Base-by-base conservation (phyloP, 352 stramenopile species). In the Globisporangium recalcitrans region DNA sequence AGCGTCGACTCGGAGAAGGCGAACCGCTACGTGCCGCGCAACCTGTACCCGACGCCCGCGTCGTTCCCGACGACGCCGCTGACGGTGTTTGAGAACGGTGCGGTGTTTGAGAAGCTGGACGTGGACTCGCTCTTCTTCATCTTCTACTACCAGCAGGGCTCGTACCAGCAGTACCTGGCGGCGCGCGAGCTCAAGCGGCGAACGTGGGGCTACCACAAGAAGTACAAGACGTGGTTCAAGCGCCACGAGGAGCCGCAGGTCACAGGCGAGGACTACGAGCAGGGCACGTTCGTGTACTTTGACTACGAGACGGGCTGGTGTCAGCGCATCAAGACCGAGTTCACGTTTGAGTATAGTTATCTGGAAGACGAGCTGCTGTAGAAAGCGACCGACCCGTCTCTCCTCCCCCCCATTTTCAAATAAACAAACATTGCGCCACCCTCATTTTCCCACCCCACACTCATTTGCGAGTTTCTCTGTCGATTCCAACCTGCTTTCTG, bases 151-250 rank as follows among this genome's bases (percentile, higher is more conserved):
- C 90, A 98, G 67, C 97, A 99, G 78, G 96, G 96, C 54, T 99
- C 96, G 14, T 99, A 99, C 76, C 95, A 99, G 78, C 97, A 99
- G 82, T 99, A 99, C 68, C 78, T 99, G 56, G 97, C 97, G 22
- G 97, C 97, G 26, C 83, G 93, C 5, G 95, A 99, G 73, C 88
- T 99, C 55, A 99, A 99, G 82, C 96, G 97, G 71, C 93, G 98
- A 72, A 98, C 90, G 67, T 99, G 97, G 97, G 85, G 97, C 42
- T 99, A 98, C 78, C 97, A 99, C 84, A 99, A 99, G 71, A 99
- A 99, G 90, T 99, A 99, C 82, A 98, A 98, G 85, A 99, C 97
- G 48, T 99, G 97, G 97, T 99, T 99, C 75, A 98, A 99, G 82
- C 90, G 96, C 34, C 97, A 99, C 68, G 88, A 98, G 71, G 96